Evolutionary conservation across 768 basidiomycete species (phyloP).

Genomic region (Naematelia encephala): DNA sequence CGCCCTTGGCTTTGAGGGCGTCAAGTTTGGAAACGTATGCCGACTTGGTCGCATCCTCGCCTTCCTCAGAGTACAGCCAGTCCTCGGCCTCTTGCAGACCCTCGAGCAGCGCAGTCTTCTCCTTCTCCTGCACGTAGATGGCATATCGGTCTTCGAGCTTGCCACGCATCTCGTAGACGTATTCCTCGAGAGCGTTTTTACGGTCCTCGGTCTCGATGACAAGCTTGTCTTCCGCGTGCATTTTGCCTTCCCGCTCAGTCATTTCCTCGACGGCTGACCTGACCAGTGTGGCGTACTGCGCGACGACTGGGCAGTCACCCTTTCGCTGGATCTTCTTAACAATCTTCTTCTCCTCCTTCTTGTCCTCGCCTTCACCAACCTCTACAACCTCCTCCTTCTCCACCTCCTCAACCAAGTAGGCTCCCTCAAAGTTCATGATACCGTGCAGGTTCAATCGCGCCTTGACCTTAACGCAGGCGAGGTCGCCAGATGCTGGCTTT

Average conservation of each 20-base stretch:
- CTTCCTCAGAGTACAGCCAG: conserved; percentile 95
- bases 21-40: conserved; percentile 85
- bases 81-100: conserved; percentile 79
- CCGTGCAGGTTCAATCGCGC: conserved; percentile 82
- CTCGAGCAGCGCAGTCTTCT: conserved; percentile 71
- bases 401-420: conserved; percentile 67
- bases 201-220: conserved; percentile 98
- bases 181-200: conserved; percentile 98
- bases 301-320: conserved; percentile 71
- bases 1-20: conserved; percentile 75
- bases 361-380: conserved; percentile 58
- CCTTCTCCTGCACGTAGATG: conserved; percentile 65
- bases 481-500: conserved; percentile 65
- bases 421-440: conserved; percentile 76
- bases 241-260: conserved; percentile 78
- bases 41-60: conserved; percentile 92
- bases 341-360: conserved; percentile 59
- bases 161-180: conserved; percentile 89
- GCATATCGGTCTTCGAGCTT: conserved; percentile 89
- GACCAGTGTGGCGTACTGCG: conserved; percentile 65
- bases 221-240: conserved; percentile 89
- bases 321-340: conserved; percentile 85
- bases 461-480: conserved; percentile 83
- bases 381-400: conserved; percentile 78
- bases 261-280: conserved; percentile 61